Evolutionary conservation across 75 land plant species (phyloP).

Genomic region (Larix kaempferi): DNA sequence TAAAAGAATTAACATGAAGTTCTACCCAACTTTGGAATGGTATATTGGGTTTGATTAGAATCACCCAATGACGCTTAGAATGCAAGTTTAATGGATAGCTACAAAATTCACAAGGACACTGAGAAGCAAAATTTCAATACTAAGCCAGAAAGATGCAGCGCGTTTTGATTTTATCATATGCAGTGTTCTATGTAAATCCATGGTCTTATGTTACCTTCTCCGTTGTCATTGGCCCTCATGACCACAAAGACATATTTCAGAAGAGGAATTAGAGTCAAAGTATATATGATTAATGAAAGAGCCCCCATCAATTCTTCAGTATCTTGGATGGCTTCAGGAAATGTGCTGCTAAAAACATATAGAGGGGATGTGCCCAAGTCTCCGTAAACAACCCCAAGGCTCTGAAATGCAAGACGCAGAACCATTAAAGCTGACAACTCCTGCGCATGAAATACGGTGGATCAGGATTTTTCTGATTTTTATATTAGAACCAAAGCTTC

Average conservation of each 20-base stretch:
- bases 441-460: slow-evolving; percentile 30
- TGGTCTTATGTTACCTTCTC: slow-evolving; percentile 45
- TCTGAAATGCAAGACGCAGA: slow-evolving; percentile 73
- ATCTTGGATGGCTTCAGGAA: slow-evolving; percentile 55
- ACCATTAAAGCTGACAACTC: slow-evolving; percentile 46
- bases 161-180: too few relatives aligned
- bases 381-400: slow-evolving; percentile 91
- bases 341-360: slow-evolving; percentile 83
- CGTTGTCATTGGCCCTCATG: slow-evolving; percentile 72
- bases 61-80: too few relatives aligned
- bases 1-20: too few relatives aligned
- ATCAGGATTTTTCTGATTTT: not conserved
- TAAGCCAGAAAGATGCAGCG: too few relatives aligned
- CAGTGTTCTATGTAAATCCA: too few relatives aligned
- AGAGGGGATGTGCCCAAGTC: slow-evolving; percentile 92
- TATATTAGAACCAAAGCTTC: not conserved
- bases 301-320: slow-evolving; percentile 67
- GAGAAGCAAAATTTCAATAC: too few relatives aligned
- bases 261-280: slow-evolving; percentile 63
- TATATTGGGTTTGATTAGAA: too few relatives aligned
- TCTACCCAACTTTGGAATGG: too few relatives aligned
- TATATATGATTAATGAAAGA: slow-evolving; percentile 70
- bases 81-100: too few relatives aligned
- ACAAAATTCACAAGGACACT: too few relatives aligned
- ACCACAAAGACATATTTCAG: slow-evolving; percentile 73